phyloP scores from a whole-genome alignment of 352 stramenopile genomes.

The Achlya hypogyna region DNA sequence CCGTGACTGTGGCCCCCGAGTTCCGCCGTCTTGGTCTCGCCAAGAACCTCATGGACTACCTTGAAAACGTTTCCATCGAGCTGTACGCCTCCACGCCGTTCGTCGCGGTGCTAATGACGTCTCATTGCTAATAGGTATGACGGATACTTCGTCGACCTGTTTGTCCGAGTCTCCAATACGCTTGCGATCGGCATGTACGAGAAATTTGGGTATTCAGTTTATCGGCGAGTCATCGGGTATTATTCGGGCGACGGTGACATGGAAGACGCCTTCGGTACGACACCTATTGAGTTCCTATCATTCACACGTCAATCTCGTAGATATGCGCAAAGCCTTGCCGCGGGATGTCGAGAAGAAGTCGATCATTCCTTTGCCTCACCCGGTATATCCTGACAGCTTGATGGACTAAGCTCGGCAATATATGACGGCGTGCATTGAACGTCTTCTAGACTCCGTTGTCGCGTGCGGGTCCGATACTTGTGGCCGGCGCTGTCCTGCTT shows the following conservation, averaged over 20 bases:
- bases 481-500: background rate
- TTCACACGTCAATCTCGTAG: constrained; percentile 27
- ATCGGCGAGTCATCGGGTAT: constrained; percentile 87
- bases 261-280: constrained; percentile 83
- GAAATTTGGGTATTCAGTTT: constrained; percentile 89
- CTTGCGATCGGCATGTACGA: constrained; percentile 90
- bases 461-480: background rate
- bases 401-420: constrained; percentile 14
- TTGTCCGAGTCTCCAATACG: constrained; percentile 94
- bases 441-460: background rate
- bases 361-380: constrained; percentile 81
- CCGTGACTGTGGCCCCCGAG: constrained; percentile 94
- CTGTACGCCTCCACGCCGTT: constrained; percentile 27
- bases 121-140: constrained; percentile 41
- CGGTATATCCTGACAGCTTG: constrained; percentile 61
- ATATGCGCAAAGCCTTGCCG: constrained; percentile 90
- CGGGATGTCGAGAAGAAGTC: constrained; percentile 85
- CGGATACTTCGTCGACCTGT: constrained; percentile 99
- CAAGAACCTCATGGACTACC: constrained; percentile 91
- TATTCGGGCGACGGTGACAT: constrained; percentile 77
- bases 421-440: background rate
- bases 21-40: constrained; percentile 89
- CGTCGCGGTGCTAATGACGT: background rate
- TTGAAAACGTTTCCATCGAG: constrained; percentile 80
- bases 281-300: background rate